Percentiles rank a stretch among this genome's conserved stretches.
These are phyloP conservation scores for Termitomyces sp. DNA, from an alignment of 768 basidiomycete species.

Conservation along the genomic window DNA sequence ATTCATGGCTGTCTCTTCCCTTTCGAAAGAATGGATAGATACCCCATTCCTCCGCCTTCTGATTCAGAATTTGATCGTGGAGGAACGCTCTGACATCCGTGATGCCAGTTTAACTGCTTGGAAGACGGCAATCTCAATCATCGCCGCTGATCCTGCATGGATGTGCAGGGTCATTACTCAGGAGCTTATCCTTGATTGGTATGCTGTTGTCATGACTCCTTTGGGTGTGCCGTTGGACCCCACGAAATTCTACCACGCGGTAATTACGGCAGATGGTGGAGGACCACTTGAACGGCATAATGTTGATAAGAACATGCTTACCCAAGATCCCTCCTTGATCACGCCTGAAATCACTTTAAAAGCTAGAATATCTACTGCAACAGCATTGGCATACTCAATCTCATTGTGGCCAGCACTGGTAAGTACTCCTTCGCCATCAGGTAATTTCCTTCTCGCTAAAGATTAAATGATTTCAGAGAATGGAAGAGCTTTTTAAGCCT, in stretches of 20 bases:
- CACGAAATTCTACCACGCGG: constrained; percentile 61
- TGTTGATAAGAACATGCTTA: constrained; percentile 93
- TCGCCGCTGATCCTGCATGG: constrained; percentile 39
- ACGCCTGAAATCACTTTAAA: constrained; percentile 70
- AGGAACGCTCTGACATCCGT: constrained; percentile 85
- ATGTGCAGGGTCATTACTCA: constrained; percentile 52
- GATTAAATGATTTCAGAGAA: constrained; percentile 19
- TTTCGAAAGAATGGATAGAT: constrained; percentile 79
- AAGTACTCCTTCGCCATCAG: constrained; percentile 16
- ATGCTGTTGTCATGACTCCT: constrained; percentile 84
- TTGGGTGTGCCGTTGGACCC: constrained; percentile 75
- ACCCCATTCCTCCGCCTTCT: constrained; percentile 75
- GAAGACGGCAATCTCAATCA: constrained; percentile 59
- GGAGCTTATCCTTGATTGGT: constrained; percentile 75
- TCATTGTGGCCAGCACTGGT: constrained; percentile 64
- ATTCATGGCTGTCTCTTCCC: constrained; percentile 74
- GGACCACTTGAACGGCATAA: constrained; percentile 71
- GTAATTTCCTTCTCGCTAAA: neutral
- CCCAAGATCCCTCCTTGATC: constrained; percentile 84
- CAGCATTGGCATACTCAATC: constrained; percentile 69
- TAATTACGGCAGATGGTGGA: constrained; percentile 40
- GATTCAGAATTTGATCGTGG: constrained; percentile 91
- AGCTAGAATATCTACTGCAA: constrained; percentile 74
- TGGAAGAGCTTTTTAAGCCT: constrained; percentile 68
- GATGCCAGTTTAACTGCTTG: constrained; percentile 68